Conservation (phyloP, 371 early-diverging fungal genomes). For the Coemansia sp. region DNA sequence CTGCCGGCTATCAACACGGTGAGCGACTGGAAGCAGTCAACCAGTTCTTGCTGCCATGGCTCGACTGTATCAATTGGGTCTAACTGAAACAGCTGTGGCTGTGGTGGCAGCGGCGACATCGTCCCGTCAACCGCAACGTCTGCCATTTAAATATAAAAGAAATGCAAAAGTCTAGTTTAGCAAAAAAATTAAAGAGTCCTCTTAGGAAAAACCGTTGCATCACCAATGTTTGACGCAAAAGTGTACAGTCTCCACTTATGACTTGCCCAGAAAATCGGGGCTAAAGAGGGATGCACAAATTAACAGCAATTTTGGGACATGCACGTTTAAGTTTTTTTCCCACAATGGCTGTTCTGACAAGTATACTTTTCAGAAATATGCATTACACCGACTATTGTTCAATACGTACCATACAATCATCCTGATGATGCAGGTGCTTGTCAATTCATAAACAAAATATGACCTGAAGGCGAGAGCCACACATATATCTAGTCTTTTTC, state of each 20-base stretch:
- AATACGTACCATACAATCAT: not conserved
- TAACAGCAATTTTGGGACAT: not conserved
- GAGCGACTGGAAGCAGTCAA: conserved; percentile 53
- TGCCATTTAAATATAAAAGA: not conserved
- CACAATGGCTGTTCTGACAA: not conserved
- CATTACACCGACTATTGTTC: not conserved
- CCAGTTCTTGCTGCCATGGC: conserved; percentile 57
- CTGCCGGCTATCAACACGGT: conserved; percentile 55
- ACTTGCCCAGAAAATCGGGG: not conserved
- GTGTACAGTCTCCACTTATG: not conserved
- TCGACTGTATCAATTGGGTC: conserved; percentile 54
- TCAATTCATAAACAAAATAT: not conserved
- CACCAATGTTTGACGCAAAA: not conserved
- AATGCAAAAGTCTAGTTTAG: not conserved
- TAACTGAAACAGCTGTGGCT: conserved; percentile 55
- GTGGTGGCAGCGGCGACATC: conserved; percentile 19
- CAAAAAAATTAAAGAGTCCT: not conserved
- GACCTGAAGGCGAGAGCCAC: not conserved
- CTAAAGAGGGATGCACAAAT: not conserved
- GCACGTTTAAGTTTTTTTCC: not conserved
- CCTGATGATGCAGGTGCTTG: not conserved
- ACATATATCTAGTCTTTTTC: not conserved
- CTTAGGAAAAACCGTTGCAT: not conserved
- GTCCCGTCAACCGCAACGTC: conserved; percentile 4
- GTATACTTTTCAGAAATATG: not conserved